These are phyloP conservation scores for Ustilago nuda DNA, from an alignment of 1,284 basidiomycete species.

Conservation along the genomic window DNA sequence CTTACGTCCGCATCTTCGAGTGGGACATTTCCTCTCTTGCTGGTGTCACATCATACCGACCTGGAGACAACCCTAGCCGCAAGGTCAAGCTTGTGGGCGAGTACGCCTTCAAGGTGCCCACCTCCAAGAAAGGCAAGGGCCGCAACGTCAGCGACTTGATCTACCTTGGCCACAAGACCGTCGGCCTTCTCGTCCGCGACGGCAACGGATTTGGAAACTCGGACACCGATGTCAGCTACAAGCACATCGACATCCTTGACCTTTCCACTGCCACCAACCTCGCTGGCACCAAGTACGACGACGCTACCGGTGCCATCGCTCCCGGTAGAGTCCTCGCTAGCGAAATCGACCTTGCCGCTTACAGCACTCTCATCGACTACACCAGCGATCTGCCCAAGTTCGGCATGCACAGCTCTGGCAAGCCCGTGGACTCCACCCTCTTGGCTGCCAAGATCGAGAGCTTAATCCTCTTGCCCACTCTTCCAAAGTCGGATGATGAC, in stretches of 20 bases:
- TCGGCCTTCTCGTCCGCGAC: slow-evolving; percentile 74
- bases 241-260: slow-evolving; percentile 71
- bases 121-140: slow-evolving; percentile 74
- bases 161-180: slow-evolving; percentile 71
- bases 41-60: slow-evolving; percentile 24
- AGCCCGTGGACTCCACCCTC: slow-evolving; percentile 71
- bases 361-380: slow-evolving; percentile 74
- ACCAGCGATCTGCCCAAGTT: slow-evolving; percentile 74
- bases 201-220: slow-evolving; percentile 75
- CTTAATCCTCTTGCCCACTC: slow-evolving; percentile 75
- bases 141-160: slow-evolving; percentile 74
- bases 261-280: slow-evolving; percentile 77
- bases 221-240: slow-evolving; percentile 72
- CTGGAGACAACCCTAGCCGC: slow-evolving; percentile 70
- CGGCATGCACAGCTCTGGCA: slow-evolving; percentile 73
- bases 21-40: slow-evolving; percentile 40
- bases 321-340: slow-evolving; percentile 73
- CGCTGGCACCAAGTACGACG: slow-evolving; percentile 75
- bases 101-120: slow-evolving; percentile 76
- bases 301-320: slow-evolving; percentile 74
- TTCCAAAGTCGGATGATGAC: slow-evolving; percentile 72
- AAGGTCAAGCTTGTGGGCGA: slow-evolving; percentile 71
- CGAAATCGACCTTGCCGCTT: slow-evolving; percentile 73
- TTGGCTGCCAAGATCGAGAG: slow-evolving; percentile 79
- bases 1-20: slow-evolving; percentile 39